These are phyloP conservation scores for Cladosporium velox DNA, from an alignment of 2,329 filamentous ascomycete genomes.

Conservation along the genomic window DNA sequence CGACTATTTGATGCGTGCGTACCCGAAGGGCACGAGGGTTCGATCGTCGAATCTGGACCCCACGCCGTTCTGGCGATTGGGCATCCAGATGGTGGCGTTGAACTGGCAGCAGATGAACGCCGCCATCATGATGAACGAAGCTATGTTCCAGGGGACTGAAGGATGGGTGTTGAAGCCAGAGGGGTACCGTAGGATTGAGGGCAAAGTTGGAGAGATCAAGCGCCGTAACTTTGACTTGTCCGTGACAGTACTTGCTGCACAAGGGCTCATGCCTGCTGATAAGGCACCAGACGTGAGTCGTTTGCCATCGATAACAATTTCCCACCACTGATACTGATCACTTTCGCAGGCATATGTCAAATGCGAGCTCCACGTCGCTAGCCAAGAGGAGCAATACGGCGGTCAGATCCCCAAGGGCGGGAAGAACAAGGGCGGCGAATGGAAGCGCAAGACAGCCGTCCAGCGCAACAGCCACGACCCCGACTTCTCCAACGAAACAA, in stretches of 20 bases:
- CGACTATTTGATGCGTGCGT: conserved; percentile 80
- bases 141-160: conserved; percentile 78
- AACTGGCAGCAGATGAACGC: conserved; percentile 93
- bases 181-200: conserved; percentile 60
- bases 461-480: conserved; percentile 43
- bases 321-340: not conserved
- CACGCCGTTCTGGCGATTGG: conserved; percentile 80
- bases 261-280: conserved; percentile 64
- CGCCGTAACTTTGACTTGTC: conserved; percentile 59
- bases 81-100: conserved; percentile 85
- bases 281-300: conserved; percentile 44
- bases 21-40: conserved; percentile 80
- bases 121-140: conserved; percentile 94
- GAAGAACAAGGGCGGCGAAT: conserved; percentile 56
- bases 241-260: conserved; percentile 74
- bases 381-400: conserved; percentile 50
- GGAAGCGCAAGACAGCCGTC: conserved; percentile 49
- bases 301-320: not conserved
- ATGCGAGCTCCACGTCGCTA: conserved; percentile 79
- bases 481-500: conserved; percentile 46
- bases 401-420: conserved; percentile 49
- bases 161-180: conserved; percentile 86
- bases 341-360: conserved; percentile 67
- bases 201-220: conserved; percentile 24
- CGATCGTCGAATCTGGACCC: conserved; percentile 86